phyloP scores from a whole-genome alignment of 202 grass and related monocot genomes.

The Alloteropsis angusta region DNA sequence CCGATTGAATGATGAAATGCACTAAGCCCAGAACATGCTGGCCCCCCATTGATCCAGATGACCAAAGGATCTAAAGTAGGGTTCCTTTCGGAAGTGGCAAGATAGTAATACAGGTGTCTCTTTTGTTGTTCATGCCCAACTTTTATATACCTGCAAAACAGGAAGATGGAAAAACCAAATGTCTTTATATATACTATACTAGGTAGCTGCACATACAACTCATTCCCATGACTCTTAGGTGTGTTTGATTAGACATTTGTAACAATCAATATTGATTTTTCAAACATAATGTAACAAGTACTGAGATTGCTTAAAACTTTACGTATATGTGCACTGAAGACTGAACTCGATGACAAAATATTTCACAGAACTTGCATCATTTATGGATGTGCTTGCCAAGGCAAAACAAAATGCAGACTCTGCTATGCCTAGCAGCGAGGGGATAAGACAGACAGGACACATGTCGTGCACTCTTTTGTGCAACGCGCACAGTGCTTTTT shows the following conservation, averaged over 20 bases:
- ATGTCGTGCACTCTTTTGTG: neutral
- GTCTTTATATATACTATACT: neutral
- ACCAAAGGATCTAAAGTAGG: slow-evolving; percentile 42
- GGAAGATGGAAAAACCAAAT: neutral
- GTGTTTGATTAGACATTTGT: neutral
- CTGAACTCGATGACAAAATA: neutral
- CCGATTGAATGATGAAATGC: slow-evolving; percentile 39
- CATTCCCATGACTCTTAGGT: no score
- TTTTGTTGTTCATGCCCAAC: slow-evolving; percentile 24
- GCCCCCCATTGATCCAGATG: slow-evolving; percentile 60
- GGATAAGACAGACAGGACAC: neutral
- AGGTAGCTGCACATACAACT: no score
- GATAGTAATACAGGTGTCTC: slow-evolving; percentile 51
- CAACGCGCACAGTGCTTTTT: neutral
- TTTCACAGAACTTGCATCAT: neutral
- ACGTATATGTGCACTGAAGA: no score
- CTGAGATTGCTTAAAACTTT: neutral
- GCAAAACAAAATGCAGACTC: no score
- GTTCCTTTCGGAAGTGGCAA: slow-evolving; percentile 57
- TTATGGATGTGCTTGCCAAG: no score
- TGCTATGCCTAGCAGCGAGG: neutral
- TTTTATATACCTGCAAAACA: slow-evolving; percentile 36
- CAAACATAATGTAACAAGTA: neutral
- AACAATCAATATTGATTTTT: no score
- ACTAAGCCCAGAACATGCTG: slow-evolving; percentile 47